A percentile compares a stretch with the other conserved stretches of the same genome.
Evolutionary conservation across 108 stramenopile genomes (phyloP).

Genomic region (Cyclotella choctawhatcheeana): DNA sequence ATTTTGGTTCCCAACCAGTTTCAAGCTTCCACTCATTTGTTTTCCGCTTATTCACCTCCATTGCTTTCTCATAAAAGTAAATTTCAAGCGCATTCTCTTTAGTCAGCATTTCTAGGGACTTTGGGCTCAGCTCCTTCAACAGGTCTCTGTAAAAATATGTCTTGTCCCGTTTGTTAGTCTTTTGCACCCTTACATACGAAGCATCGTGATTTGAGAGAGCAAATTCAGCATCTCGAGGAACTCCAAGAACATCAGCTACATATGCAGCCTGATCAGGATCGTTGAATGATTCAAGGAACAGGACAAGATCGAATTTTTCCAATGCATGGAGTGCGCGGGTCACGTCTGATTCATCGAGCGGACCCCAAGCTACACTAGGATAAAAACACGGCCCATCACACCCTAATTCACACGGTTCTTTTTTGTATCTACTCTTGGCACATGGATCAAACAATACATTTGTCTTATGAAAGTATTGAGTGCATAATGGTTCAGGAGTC

Average conservation of each 20-base stretch:
- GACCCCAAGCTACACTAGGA: constrained; percentile 29
- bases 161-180: constrained; percentile 26
- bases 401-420: constrained; percentile 14
- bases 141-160: constrained; percentile 41
- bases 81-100: constrained; percentile 27
- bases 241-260: constrained; percentile 38
- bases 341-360: constrained; percentile 15
- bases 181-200: constrained; percentile 18
- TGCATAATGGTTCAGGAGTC: constrained; percentile 11
- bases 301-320: constrained; percentile 26
- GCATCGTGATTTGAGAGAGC: constrained; percentile 6
- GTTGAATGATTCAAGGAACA: constrained; percentile 29
- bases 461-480: constrained; percentile 18
- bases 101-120: constrained; percentile 5
- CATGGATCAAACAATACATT: constrained; percentile 14
- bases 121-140: constrained; percentile 7
- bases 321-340: constrained; percentile 20
- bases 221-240: constrained; percentile 36
- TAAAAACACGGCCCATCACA: constrained; percentile 44
- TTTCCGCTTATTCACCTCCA: constrained; percentile 8
- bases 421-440: not conserved
- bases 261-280: constrained; percentile 26
- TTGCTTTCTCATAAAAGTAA: constrained; percentile 30
- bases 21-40: constrained; percentile 29
- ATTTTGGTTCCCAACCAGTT: constrained; percentile 13